Conservation (phyloP, 2,329 filamentous ascomycete genomes). For the Trichoderma breve region DNA sequence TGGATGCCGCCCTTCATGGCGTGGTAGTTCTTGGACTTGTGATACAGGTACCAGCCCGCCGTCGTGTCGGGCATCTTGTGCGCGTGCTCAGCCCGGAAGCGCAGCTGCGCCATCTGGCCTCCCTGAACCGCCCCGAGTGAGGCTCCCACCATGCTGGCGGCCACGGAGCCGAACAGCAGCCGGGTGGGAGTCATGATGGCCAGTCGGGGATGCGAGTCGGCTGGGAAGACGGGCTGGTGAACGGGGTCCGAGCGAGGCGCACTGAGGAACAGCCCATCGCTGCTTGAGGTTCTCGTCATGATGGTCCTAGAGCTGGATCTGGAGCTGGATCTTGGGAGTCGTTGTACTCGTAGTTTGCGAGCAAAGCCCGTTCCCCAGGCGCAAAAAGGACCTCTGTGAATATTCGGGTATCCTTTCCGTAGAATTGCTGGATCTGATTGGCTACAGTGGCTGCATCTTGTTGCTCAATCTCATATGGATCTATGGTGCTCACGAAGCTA, state of each 20-base stretch:
- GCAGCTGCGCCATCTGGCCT: constrained; percentile 69
- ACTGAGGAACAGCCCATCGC: not conserved
- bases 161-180: constrained; percentile 60
- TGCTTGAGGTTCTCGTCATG: constrained; percentile 11
- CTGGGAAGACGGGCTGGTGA: constrained; percentile 26
- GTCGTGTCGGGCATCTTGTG: constrained; percentile 83
- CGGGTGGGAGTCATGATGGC: constrained; percentile 65
- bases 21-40: constrained; percentile 96
- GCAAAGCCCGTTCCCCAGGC: not conserved
- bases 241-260: not conserved
- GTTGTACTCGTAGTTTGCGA: not conserved
- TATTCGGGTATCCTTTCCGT: not conserved
- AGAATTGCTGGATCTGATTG: not conserved
- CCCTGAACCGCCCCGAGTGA: constrained; percentile 70
- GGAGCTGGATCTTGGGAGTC: not conserved
- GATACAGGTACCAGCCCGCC: constrained; percentile 95
- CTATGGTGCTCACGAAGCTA: not conserved
- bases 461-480: not conserved
- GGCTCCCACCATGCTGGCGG: constrained; percentile 68
- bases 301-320: not conserved
- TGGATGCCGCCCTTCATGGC: constrained; percentile 72
- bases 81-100: constrained; percentile 93
- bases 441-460: not conserved
- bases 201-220: constrained; percentile 44
- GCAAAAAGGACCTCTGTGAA: not conserved